phyloP scores from a whole-genome alignment of 2,329 filamentous ascomycete species.

The Pseudocercospora ulei region DNA sequence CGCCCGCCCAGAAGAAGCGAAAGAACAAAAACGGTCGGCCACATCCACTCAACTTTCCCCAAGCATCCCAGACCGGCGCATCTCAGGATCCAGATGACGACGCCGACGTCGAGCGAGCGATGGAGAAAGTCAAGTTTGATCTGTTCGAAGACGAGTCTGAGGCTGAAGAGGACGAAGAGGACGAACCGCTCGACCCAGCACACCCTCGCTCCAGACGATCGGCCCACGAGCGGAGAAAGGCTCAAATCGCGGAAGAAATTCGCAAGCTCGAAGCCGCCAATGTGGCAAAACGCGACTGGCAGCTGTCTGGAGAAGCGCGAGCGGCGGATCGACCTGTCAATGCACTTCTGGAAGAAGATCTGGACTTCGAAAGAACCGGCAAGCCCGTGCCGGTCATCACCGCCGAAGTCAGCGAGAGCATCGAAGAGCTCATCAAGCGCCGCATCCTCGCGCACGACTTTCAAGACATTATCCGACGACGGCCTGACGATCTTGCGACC shows the following conservation, averaged over 20 bases:
- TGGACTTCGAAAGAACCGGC: slow-evolving; percentile 90
- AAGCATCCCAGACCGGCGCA: slow-evolving; percentile 31
- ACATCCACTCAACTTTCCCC: slow-evolving; percentile 45
- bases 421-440: slow-evolving; percentile 88
- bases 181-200: slow-evolving; percentile 54
- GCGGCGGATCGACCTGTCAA: slow-evolving; percentile 76
- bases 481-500: slow-evolving; percentile 61
- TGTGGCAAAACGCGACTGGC: slow-evolving; percentile 84
- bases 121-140: slow-evolving; percentile 77
- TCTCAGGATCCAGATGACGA: slow-evolving; percentile 39
- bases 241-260: slow-evolving; percentile 80
- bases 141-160: slow-evolving; percentile 70
- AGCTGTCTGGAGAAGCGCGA: slow-evolving; percentile 74
- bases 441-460: slow-evolving; percentile 85
- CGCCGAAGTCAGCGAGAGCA: slow-evolving; percentile 76
- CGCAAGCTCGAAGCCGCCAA: slow-evolving; percentile 80
- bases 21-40: slow-evolving; percentile 47
- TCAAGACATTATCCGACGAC: slow-evolving; percentile 75
- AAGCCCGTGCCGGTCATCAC: slow-evolving; percentile 94
- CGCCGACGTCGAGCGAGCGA: slow-evolving; percentile 67
- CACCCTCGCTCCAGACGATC: slow-evolving; percentile 67
- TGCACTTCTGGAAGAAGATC: slow-evolving; percentile 83
- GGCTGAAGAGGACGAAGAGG: slow-evolving; percentile 44
- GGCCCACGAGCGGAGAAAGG: slow-evolving; percentile 75
- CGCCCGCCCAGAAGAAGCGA: slow-evolving; percentile 62